These are phyloP conservation scores for Aspergillus pseudoterreus DNA, from an alignment of 2,329 filamentous ascomycete species.

Conservation along the genomic window DNA sequence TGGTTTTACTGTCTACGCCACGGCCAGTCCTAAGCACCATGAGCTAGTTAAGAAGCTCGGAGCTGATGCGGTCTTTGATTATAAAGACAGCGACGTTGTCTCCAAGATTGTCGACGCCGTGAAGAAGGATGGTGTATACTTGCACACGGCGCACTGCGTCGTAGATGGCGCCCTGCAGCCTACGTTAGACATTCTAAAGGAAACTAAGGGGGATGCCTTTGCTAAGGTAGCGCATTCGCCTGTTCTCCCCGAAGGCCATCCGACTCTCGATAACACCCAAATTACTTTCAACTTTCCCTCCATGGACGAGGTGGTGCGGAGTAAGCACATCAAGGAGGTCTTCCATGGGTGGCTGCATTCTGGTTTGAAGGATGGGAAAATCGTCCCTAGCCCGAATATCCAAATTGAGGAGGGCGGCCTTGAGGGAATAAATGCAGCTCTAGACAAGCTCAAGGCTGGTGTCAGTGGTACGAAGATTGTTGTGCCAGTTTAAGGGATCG, in stretches of 20 bases:
- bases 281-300: slow-evolving; percentile 12
- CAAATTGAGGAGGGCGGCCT: slow-evolving; percentile 16
- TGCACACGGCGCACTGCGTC: slow-evolving; percentile 14
- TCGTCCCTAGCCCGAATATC: slow-evolving; percentile 18
- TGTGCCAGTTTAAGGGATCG: slow-evolving; percentile 3
- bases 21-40: slow-evolving; percentile 38
- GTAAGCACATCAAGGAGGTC: slow-evolving; percentile 6
- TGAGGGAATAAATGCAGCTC: slow-evolving; percentile 14
- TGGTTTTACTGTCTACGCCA: slow-evolving; percentile 39
- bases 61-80: slow-evolving; percentile 39
- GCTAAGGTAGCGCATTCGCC: slow-evolving; percentile 16
- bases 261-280: slow-evolving; percentile 8
- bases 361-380: slow-evolving; percentile 9
- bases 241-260: slow-evolving; percentile 9
- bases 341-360: slow-evolving; percentile 18
- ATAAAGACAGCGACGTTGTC: slow-evolving; percentile 30
- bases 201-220: slow-evolving; percentile 12
- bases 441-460: slow-evolving; percentile 19
- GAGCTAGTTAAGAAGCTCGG: slow-evolving; percentile 36
- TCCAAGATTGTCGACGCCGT: slow-evolving; percentile 24
- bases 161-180: slow-evolving; percentile 13
- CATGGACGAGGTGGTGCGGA: slow-evolving; percentile 5
- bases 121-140: slow-evolving; percentile 15
- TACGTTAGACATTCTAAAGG: slow-evolving; percentile 16
- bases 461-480: slow-evolving; percentile 23